Percentiles rank a stretch among this genome's conserved stretches.
Evolutionary conservation across 768 basidiomycete species (phyloP).

Genomic region (Boletellus ananas): DNA sequence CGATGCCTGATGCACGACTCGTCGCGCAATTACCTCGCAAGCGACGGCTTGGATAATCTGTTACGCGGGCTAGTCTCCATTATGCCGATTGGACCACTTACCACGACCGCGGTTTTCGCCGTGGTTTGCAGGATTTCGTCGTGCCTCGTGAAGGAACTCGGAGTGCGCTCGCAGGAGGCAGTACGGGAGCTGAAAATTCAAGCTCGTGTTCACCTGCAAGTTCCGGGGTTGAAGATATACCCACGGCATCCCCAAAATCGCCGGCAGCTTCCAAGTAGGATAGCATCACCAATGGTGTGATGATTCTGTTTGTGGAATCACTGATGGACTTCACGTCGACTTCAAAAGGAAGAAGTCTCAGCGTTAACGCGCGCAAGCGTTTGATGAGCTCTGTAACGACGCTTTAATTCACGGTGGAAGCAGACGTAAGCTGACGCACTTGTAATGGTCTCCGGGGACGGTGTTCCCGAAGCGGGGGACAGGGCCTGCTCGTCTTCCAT

Average conservation of each 20-base stretch:
- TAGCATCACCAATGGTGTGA: slow-evolving; percentile 74
- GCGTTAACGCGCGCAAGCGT: slow-evolving; percentile 71
- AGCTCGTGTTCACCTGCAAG: not conserved
- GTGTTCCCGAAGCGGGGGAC: slow-evolving; percentile 45
- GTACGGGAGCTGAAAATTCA: slow-evolving; percentile 64
- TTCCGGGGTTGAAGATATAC: slow-evolving; percentile 21
- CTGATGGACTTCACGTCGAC: slow-evolving; percentile 63
- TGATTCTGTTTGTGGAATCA: slow-evolving; percentile 77
- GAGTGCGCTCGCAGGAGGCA: slow-evolving; percentile 72
- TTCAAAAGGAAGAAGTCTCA: slow-evolving; percentile 75
- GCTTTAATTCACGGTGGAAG: not conserved
- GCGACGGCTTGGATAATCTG: slow-evolving; percentile 52
- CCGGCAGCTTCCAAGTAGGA: slow-evolving; percentile 81
- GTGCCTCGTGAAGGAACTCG: slow-evolving; percentile 80
- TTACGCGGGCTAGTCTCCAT: not conserved
- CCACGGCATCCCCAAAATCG: slow-evolving; percentile 80
- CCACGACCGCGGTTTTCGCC: slow-evolving; percentile 83
- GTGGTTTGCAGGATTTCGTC: slow-evolving; percentile 78
- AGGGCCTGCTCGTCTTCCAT: slow-evolving; percentile 37
- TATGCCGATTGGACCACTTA: slow-evolving; percentile 26
- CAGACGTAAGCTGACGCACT: slow-evolving; percentile 45
- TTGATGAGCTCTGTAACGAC: slow-evolving; percentile 64
- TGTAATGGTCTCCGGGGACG: slow-evolving; percentile 69
- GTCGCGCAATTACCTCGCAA: slow-evolving; percentile 80
- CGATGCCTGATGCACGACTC: slow-evolving; percentile 67